A percentile compares a stretch with the other conserved stretches of the same genome.
phyloP scores from a whole-genome alignment of 2,329 filamentous ascomycete species.

The Alternaria sp. region DNA sequence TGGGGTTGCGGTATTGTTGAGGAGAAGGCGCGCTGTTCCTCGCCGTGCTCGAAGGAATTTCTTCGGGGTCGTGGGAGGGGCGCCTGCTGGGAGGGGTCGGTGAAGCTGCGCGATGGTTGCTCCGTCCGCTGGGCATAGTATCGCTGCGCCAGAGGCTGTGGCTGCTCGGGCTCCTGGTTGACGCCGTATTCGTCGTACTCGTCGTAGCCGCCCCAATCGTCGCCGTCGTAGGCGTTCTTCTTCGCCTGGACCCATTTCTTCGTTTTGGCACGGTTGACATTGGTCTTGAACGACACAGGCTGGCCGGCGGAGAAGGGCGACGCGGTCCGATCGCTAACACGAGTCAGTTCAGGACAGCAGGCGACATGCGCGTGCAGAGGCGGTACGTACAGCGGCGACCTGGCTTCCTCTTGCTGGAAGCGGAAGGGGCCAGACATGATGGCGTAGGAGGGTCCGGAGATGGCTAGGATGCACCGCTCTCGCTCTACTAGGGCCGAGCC shows the following conservation, averaged over 20 bases:
- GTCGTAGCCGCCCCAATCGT: slow-evolving; percentile 82
- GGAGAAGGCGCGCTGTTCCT: slow-evolving; percentile 60
- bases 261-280: slow-evolving; percentile 87
- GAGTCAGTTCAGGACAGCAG: slow-evolving; percentile 15
- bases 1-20: slow-evolving; percentile 32
- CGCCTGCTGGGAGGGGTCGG: slow-evolving; percentile 46
- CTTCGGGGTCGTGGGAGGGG: slow-evolving; percentile 40
- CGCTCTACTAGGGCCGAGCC: slow-evolving; percentile 22
- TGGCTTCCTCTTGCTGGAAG: slow-evolving; percentile 44
- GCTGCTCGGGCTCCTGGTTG: slow-evolving; percentile 51
- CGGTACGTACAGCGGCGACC: slow-evolving; percentile 48
- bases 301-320: slow-evolving; percentile 42
- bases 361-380: background rate
- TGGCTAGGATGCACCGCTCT: background rate
- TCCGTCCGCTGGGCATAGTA: slow-evolving; percentile 48
- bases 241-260: slow-evolving; percentile 96
- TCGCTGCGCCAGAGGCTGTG: slow-evolving; percentile 49
- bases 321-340: slow-evolving; percentile 35
- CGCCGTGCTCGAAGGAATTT: slow-evolving; percentile 63
- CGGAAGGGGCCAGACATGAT: slow-evolving; percentile 51
- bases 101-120: slow-evolving; percentile 46
- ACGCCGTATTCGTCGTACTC: slow-evolving; percentile 64
- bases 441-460: slow-evolving; percentile 2
- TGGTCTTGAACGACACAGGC: slow-evolving; percentile 74
- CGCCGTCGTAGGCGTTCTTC: slow-evolving; percentile 84